phyloP scores from a whole-genome alignment of 75 land plant species.

The Selaginella tamariscina region DNA sequence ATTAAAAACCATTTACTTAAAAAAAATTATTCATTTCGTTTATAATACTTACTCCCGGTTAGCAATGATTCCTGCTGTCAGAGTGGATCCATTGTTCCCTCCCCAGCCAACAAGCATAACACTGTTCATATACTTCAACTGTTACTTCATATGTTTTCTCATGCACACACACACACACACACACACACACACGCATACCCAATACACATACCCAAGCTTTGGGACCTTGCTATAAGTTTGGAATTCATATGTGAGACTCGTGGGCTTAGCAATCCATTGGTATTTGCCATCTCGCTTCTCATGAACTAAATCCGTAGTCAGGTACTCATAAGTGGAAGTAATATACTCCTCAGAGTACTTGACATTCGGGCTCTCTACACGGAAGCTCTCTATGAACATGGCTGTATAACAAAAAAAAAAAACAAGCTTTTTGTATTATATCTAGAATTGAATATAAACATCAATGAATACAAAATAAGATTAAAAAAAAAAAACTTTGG shows the following conservation, averaged over 20 bases:
- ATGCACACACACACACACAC: too few relatives aligned
- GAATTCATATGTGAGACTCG: conserved; percentile 68
- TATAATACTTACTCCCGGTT: conserved; percentile 55
- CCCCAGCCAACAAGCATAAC: conserved; percentile 94
- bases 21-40: too few relatives aligned
- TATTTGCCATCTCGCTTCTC: conserved; percentile 60
- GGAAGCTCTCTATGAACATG: conserved; percentile 83
- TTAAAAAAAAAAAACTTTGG: too few relatives aligned
- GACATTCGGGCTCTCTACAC: conserved; percentile 81
- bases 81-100: conserved; percentile 90
- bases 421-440: too few relatives aligned
- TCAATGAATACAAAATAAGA: too few relatives aligned
- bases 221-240: conserved; percentile 64
- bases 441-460: too few relatives aligned
- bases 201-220: conserved; percentile 63
- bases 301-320: conserved; percentile 79
- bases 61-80: conserved; percentile 86
- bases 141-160: too few relatives aligned
- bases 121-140: too few relatives aligned
- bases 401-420: too few relatives aligned
- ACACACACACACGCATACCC: not conserved
- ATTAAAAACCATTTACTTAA: too few relatives aligned
- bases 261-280: conserved; percentile 83
- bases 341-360: conserved; percentile 64
- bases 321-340: conserved; percentile 56